These are phyloP conservation scores for Lenwebbia sp. DNA, from an alignment of 345 rosid species.

Conservation along the genomic window DNA sequence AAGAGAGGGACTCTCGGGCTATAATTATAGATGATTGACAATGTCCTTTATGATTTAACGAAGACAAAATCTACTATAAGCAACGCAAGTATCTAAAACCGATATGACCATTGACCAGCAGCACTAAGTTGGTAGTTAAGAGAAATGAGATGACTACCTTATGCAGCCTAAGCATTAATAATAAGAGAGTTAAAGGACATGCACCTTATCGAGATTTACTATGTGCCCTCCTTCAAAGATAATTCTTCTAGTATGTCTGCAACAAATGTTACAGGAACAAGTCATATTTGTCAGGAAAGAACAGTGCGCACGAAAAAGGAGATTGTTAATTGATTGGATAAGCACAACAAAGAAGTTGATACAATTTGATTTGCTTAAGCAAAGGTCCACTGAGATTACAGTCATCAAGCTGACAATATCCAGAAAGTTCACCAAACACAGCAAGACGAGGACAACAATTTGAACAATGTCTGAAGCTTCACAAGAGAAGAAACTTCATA, in stretches of 20 bases:
- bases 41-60: background rate
- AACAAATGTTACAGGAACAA: background rate
- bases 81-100: background rate
- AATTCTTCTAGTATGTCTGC: conserved; percentile 59
- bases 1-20: background rate
- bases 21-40: background rate
- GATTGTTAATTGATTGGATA: background rate
- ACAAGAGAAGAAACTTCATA: background rate
- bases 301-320: background rate
- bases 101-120: background rate
- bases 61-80: background rate
- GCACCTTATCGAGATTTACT: conserved; percentile 73
- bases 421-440: background rate
- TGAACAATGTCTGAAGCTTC: background rate
- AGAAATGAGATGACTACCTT: background rate
- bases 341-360: background rate
- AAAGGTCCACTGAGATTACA: background rate
- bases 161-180: background rate
- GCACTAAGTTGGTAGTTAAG: background rate
- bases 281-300: background rate
- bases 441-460: background rate
- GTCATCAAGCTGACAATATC: background rate
- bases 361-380: background rate
- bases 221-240: conserved; percentile 85
- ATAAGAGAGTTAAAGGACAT: background rate